Evolutionary conservation across 345 rosid species (phyloP).

Genomic region (Geranium brycei): DNA sequence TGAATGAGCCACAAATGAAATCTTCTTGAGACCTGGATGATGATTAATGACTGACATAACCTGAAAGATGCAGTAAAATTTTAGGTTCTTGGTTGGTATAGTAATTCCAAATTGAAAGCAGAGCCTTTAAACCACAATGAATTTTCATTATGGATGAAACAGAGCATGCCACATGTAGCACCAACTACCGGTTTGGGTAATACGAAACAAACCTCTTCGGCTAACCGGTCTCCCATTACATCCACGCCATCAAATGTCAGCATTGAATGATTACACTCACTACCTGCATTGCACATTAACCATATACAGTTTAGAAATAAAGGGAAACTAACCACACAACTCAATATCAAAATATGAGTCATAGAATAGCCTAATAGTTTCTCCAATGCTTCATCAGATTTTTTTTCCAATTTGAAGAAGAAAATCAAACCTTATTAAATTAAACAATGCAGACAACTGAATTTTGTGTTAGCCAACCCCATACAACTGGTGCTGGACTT

Average conservation of each 20-base stretch:
- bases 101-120: conserved; percentile 5
- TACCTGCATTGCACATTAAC: conserved; percentile 42
- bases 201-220: conserved; percentile 51
- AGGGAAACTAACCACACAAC: neutral
- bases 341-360: neutral
- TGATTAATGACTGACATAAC: conserved; percentile 41
- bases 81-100: neutral
- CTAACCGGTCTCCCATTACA: conserved; percentile 79
- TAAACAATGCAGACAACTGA: too few species aligned
- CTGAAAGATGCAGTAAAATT: conserved; percentile 31
- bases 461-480: too few species aligned
- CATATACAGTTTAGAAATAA: conserved; percentile 4
- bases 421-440: too few species aligned
- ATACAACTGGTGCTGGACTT: too few species aligned
- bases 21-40: conserved; percentile 45
- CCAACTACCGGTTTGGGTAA: neutral
- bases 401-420: too few species aligned
- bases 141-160: neutral
- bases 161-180: neutral
- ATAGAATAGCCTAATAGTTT: neutral
- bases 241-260: conserved; percentile 79
- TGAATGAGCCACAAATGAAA: conserved; percentile 77
- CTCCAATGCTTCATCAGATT: too few species aligned
- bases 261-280: conserved; percentile 38
- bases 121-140: neutral